These are phyloP conservation scores for Brasilioporus rufonigricans DNA, from an alignment of 768 basidiomycete genomes.

Conservation along the genomic window DNA sequence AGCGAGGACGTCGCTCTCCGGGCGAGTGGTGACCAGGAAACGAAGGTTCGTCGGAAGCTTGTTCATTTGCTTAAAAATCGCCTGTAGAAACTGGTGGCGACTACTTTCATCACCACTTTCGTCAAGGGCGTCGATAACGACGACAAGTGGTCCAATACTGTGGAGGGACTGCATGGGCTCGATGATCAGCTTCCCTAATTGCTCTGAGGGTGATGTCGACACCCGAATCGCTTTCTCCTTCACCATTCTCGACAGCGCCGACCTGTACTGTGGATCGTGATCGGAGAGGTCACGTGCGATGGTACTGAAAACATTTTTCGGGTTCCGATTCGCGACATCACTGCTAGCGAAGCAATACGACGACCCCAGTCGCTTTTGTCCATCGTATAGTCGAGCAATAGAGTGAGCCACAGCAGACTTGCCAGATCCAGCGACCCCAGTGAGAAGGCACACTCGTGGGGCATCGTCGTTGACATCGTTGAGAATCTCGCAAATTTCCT, in stretches of 20 bases:
- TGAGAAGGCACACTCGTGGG: slow-evolving; percentile 11
- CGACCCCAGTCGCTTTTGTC: not conserved
- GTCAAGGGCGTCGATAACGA: slow-evolving; percentile 25
- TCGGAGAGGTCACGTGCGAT: not conserved
- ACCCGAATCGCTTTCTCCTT: not conserved
- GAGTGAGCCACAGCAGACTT: too few species aligned
- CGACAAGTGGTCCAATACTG: not conserved
- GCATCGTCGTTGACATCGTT: not conserved
- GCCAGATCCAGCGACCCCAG: slow-evolving; percentile 10
- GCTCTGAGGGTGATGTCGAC: not conserved
- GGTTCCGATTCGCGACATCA: slow-evolving; percentile 2
- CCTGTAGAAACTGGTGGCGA: slow-evolving; percentile 17
- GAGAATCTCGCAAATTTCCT: not conserved
- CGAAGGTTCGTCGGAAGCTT: slow-evolving; percentile 16
- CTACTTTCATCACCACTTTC: slow-evolving; percentile 10
- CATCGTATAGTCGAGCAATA: not conserved
- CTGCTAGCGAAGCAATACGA: slow-evolving; percentile 13
- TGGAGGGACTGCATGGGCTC: not conserved
- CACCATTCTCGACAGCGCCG: not conserved
- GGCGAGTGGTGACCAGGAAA: slow-evolving; percentile 8
- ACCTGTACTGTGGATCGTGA: not conserved
- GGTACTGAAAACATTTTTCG: slow-evolving; percentile 23
- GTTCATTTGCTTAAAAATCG: not conserved
- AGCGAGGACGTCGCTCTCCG: not conserved
- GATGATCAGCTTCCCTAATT: not conserved